Evolutionary conservation across 352 stramenopile genomes (phyloP).

Genomic region (Phytophthora brassicae): DNA sequence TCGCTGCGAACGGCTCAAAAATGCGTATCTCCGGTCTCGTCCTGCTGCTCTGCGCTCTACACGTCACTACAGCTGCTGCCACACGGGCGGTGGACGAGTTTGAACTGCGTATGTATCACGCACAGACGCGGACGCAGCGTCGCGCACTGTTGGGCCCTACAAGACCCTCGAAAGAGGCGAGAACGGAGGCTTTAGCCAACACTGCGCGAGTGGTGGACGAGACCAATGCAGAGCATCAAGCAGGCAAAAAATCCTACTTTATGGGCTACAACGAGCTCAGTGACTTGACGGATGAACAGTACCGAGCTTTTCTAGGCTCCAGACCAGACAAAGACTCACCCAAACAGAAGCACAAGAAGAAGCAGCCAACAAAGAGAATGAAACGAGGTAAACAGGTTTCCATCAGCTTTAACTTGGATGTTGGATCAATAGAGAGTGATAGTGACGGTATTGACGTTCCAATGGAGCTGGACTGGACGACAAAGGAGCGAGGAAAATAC

Average conservation of each 20-base stretch:
- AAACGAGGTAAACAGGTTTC: conserved; percentile 22
- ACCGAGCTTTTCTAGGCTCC: conserved; percentile 56
- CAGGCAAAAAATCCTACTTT: conserved; percentile 47
- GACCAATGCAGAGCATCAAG: conserved; percentile 47
- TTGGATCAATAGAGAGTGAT: conserved; percentile 18
- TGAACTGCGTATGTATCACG: conserved; percentile 27
- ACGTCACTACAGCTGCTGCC: neutral
- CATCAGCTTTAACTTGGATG: conserved; percentile 27
- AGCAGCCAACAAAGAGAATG: neutral
- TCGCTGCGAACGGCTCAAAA: neutral
- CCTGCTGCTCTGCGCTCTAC: conserved; percentile 6
- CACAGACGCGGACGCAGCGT: conserved; percentile 28
- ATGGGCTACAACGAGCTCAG: conserved; percentile 68
- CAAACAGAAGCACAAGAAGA: conserved; percentile 21
- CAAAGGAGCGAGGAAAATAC: conserved; percentile 73
- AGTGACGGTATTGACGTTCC: conserved; percentile 34
- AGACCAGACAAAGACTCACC: conserved; percentile 34
- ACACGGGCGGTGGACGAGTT: conserved; percentile 22
- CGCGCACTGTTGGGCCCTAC: conserved; percentile 40
- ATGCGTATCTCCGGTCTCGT: conserved; percentile 22
- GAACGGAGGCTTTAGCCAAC: conserved; percentile 43
- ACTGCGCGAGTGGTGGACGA: conserved; percentile 46
- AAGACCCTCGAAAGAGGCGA: conserved; percentile 43
- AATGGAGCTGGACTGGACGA: conserved; percentile 67
- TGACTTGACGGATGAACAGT: conserved; percentile 70